Conservation (phyloP, 768 basidiomycete species). For the Suillus placidus region DNA sequence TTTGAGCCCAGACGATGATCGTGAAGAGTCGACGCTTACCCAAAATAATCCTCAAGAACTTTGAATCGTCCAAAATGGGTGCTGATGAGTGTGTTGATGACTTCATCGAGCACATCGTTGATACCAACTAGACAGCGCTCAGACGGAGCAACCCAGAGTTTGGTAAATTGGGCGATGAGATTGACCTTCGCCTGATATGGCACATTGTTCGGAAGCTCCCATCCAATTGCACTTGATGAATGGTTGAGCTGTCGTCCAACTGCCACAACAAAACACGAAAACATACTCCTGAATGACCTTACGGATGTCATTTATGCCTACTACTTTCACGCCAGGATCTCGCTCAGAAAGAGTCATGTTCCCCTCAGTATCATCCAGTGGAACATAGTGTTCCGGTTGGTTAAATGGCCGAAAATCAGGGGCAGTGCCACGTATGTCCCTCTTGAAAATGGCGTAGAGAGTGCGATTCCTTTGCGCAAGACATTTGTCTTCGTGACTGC, state of each 20-base stretch:
- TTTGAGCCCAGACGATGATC: not conserved
- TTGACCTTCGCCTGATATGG: constrained; percentile 43
- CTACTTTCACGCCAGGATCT: constrained; percentile 13
- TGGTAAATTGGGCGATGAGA: constrained; percentile 39
- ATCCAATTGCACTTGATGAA: constrained; percentile 37
- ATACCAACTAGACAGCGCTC: constrained; percentile 38
- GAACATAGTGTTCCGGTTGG: constrained; percentile 8
- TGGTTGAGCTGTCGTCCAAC: constrained; percentile 4
- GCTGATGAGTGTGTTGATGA: constrained; percentile 32
- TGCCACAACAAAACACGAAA: not conserved
- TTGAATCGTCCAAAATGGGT: constrained; percentile 45
- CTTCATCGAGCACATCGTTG: constrained; percentile 32
- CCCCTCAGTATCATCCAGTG: constrained; percentile 17
- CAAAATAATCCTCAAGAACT: constrained; percentile 36
- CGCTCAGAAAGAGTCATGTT: not conserved
- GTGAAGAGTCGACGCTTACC: constrained; percentile 29
- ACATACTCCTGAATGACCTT: constrained; percentile 39
- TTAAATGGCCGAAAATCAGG: constrained; percentile 46
- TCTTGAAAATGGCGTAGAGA: constrained; percentile 37
- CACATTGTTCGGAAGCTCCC: constrained; percentile 46
- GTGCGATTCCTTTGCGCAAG: constrained; percentile 40
- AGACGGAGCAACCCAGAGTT: constrained; percentile 41
- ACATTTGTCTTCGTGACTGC: constrained; percentile 34
- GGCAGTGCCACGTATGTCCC: constrained; percentile 38
- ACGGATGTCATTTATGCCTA: constrained; percentile 39